Base-by-base conservation (phyloP, 1,284 basidiomycete genomes). In the Rhodotorula mucilaginosa region DNA sequence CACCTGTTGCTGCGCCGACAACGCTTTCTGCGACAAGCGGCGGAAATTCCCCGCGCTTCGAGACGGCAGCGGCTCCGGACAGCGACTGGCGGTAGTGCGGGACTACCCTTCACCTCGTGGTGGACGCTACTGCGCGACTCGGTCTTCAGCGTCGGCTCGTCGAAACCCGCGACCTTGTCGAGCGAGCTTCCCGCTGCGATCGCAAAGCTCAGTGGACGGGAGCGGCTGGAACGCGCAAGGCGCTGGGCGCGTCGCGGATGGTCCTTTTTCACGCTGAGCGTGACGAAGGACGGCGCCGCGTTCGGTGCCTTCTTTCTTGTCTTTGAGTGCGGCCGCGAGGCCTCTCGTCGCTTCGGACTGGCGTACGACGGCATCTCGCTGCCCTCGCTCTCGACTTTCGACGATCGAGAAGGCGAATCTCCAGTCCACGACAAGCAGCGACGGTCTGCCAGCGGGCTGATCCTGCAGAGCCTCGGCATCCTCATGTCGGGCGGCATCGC, bases 281-380 rank as follows among this genome's bases (percentile, higher is more conserved):
- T 82, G 29, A 73, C 77, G 21, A 79, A 82, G 52, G 82, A 83
- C 70, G 76, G 76, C 10, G 71, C 82, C 31, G 80, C 66, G 19
- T 79, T 78, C 49, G 76, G 80, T 18, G 69, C 72, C 51, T 83
- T 83, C 77, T 83, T 83, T 65, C 74, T 80, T 61, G 74, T 80
- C 58, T 83, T 83, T 68, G 81, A 82, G 61, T 66, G 79, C 34
- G 80, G 80, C 5, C 74, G 82, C 19, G 73, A 80, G 23, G 62
- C 71, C 21, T 80, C 81, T 2, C 77, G 79, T 46, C 61, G 71
- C 39, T 76, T 77, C 1, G 81, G 80, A 2, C 61, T 64, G 31
- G 39, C 51, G 18, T 64, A 61, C 39, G 67, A 71, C 19, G 57
- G 61, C 23, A 64, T 74, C 46, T 60, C 68, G n/a, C 52, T 19